Base-by-base conservation (phyloP, 2,329 filamentous ascomycete genomes). In the Talaromyces rugulosus region DNA sequence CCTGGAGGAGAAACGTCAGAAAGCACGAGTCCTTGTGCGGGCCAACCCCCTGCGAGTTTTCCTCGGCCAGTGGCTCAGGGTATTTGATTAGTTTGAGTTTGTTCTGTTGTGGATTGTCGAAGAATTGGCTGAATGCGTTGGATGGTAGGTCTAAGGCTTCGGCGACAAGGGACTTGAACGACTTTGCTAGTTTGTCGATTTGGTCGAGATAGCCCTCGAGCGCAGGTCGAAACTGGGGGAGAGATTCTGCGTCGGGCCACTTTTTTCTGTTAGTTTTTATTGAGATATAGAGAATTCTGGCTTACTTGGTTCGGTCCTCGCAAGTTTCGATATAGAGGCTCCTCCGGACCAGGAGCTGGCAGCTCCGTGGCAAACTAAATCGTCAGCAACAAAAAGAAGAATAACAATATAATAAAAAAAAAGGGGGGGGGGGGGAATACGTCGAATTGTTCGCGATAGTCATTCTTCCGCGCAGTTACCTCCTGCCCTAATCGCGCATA, bases 1-100 rank as follows among this genome's bases (percentile, higher is more conserved):
- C 80, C 63, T 82, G 80, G 11, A 77, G 75, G 1, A 83, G 72
- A 59, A 81, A 80, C 0, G 80, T 83, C 61, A 82, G 79, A 60
- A 79, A 80, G 54, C 80, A 76, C 33, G 80, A 78, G 63, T 83
- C 81, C 7, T 81, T 83, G 62, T 83, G 81, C 0, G 81, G 75
- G 9, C 74, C 74, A 6, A 75, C 76, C 4, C 78, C 78, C 59
- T 79, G 75, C 5, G 71, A 68, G 31, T 80, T 64, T 14, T 65
- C 61, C 2, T 63, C 63, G 71, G 31, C 44, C 8, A 56, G 42
- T 60, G 40, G 64, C 55, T 14, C 64, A 59, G 4, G 70, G 54
- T 83, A 83, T 63, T 80, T 79, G 60, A 81, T 73, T 33, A 76
- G 60, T 60, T 75, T 75, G 40, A 76, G 50, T 55, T 75, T 75